Conservation (phyloP, 2,329 filamentous ascomycete genomes). For the Ramichloridium luteum region DNA sequence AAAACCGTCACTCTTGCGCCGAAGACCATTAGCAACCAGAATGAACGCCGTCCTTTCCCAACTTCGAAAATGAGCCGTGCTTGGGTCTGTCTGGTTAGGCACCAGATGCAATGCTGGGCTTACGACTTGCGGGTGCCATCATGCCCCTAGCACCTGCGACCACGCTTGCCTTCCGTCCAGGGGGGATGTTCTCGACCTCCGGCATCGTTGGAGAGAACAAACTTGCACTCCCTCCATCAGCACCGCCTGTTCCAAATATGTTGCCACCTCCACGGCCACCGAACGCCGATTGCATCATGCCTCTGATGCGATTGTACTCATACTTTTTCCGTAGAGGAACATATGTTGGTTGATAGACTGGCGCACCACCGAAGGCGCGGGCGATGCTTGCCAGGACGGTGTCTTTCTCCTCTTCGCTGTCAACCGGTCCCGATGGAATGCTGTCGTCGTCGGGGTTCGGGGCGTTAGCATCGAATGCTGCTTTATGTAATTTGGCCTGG, state of each 20-base stretch:
- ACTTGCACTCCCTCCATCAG: constrained; percentile 10
- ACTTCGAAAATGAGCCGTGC: no score
- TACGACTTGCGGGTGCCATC: constrained; percentile 15
- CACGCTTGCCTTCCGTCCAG: constrained; percentile 13
- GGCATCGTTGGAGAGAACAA: constrained; percentile 7
- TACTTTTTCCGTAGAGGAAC: constrained; percentile 44
- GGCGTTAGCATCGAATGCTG: constrained; percentile 86
- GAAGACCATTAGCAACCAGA: no score
- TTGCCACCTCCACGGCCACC: constrained; percentile 26
- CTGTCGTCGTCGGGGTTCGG: constrained; percentile 67
- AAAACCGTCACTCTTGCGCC: no score
- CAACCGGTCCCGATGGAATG: constrained; percentile 62
- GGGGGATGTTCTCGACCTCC: constrained; percentile 12
- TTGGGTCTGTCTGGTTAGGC: no score
- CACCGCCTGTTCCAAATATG: constrained; percentile 9
- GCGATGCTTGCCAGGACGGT: constrained; percentile 69
- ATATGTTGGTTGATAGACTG: constrained; percentile 53
- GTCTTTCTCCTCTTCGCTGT: constrained; percentile 89
- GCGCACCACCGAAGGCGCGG: constrained; percentile 60
- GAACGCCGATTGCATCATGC: constrained; percentile 49
- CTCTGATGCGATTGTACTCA: constrained; percentile 50
- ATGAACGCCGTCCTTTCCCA: no score
- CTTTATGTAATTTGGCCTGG: constrained; percentile 94
- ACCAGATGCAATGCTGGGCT: constrained; percentile 14
- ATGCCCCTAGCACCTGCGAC: constrained; percentile 16